Evolutionary conservation across 257 asterid species (phyloP).

Genomic region (Galeopsis tetrahit): DNA sequence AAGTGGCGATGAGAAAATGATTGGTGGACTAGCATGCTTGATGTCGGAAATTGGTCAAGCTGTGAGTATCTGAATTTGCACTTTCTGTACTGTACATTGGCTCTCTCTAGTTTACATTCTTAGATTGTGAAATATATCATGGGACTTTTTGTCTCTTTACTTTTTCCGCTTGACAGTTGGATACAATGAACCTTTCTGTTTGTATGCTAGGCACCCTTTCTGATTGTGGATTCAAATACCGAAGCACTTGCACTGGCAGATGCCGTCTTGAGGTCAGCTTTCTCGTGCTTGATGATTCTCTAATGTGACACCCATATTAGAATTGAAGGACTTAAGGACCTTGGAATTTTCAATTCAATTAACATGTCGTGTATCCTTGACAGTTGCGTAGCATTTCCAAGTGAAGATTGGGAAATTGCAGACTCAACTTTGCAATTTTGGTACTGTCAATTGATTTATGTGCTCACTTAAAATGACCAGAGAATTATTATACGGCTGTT

Average conservation of each 20-base stretch:
- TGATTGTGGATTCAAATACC: slow-evolving; percentile 66
- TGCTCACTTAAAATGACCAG: slow-evolving; percentile 12
- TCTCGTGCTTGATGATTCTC: slow-evolving; percentile 27
- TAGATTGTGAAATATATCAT: slow-evolving; percentile 15
- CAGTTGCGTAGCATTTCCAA: slow-evolving; percentile 81
- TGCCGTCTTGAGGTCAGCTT: slow-evolving; percentile 73
- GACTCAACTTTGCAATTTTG: slow-evolving; percentile 91
- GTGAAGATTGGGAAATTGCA: slow-evolving; percentile 91
- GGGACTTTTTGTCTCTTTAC: not conserved
- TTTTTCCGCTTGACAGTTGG: slow-evolving; percentile 13
- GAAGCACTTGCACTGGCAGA: slow-evolving; percentile 78
- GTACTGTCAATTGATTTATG: slow-evolving; percentile 43
- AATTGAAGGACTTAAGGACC: slow-evolving; percentile 15
- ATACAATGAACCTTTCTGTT: slow-evolving; percentile 27
- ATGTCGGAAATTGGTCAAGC: slow-evolving; percentile 95
- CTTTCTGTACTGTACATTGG: not conserved
- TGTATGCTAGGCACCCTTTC: slow-evolving; percentile 71
- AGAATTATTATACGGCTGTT: not conserved
- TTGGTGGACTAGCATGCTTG: slow-evolving; percentile 83
- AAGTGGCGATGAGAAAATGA: slow-evolving; percentile 74
- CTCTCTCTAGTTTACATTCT: slow-evolving; percentile 19
- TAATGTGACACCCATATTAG: slow-evolving; percentile 17
- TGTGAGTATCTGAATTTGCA: slow-evolving; percentile 54
- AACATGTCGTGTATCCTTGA: slow-evolving; percentile 38
- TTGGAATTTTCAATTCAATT: slow-evolving; percentile 27